Evolutionary conservation across 2,329 filamentous ascomycete genomes (phyloP).

Genomic region (Ophiostoma sp.): DNA sequence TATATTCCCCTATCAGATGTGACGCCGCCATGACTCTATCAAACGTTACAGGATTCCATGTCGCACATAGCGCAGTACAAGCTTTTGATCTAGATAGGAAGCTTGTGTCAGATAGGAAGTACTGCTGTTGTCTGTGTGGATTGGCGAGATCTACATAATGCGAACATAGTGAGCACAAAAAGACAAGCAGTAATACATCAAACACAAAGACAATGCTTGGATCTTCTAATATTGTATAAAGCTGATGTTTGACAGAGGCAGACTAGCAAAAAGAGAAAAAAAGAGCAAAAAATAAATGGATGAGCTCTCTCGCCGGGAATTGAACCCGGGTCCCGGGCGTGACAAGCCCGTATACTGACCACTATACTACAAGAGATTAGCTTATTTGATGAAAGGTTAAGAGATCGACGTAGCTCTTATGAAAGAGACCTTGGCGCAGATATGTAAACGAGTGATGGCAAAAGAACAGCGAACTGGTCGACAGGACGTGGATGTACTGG

Average conservation of each 20-base stretch:
- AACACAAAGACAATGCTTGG: not conserved
- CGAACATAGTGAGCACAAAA: not conserved
- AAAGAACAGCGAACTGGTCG: no score
- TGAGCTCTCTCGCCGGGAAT: constrained; percentile 11
- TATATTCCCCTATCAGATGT: not conserved
- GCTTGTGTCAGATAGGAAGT: not conserved
- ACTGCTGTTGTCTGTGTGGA: not conserved
- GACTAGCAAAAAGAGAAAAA: not conserved
- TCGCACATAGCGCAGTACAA: not conserved
- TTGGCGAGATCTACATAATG: not conserved
- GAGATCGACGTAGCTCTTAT: not conserved
- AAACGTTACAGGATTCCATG: constrained; percentile 7
- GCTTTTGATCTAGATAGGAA: not conserved
- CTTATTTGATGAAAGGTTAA: not conserved
- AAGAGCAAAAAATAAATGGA: not conserved
- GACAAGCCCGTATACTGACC: constrained; percentile 9
- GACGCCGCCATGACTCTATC: constrained; percentile 5
- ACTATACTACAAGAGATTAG: constrained; percentile 11
- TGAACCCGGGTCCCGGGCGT: constrained; percentile 9
- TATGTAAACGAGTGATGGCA: no score
- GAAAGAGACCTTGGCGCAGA: not conserved
- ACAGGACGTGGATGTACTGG: no score
- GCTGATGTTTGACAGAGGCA: no score
- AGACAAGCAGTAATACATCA: not conserved
- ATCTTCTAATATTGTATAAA: no score